Conservation (phyloP, 176 grass and related monocot genomes). For the Ensete glaucum region DNA sequence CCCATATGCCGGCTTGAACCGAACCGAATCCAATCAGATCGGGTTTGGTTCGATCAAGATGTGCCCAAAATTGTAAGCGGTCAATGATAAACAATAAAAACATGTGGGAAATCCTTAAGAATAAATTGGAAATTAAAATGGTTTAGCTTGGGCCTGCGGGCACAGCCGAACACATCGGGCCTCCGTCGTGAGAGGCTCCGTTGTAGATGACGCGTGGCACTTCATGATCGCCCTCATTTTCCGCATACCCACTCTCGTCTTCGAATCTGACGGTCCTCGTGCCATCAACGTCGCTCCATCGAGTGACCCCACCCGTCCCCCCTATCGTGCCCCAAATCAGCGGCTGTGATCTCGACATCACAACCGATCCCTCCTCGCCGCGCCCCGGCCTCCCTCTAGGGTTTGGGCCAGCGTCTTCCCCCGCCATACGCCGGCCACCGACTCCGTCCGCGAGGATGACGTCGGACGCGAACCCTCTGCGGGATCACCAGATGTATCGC, state of each 20-base stretch:
- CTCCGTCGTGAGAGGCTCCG: background rate
- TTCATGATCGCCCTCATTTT: background rate
- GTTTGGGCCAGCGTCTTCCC: background rate
- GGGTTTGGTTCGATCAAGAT: no score
- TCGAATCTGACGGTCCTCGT: background rate
- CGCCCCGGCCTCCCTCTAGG: background rate
- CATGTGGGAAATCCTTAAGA: no score
- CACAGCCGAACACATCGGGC: no score
- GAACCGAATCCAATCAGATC: no score
- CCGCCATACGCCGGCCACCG: no score
- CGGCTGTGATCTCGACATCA: conserved; percentile 13
- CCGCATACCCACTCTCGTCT: background rate
- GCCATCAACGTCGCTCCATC: background rate
- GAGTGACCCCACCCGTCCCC: background rate
- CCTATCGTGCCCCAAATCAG: background rate
- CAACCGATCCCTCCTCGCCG: background rate
- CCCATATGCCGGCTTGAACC: no score
- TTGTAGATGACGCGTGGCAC: background rate
- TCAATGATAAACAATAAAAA: no score
- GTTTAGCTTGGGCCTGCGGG: no score
- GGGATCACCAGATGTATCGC: no score
- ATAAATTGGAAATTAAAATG: no score
- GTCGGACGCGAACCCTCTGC: no score
- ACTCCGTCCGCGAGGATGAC: conserved; percentile 38
- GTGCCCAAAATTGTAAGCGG: no score